Evolutionary conservation across 169 alveolate species (phyloP).

Genomic region (Eimeria falciformis): DNA sequence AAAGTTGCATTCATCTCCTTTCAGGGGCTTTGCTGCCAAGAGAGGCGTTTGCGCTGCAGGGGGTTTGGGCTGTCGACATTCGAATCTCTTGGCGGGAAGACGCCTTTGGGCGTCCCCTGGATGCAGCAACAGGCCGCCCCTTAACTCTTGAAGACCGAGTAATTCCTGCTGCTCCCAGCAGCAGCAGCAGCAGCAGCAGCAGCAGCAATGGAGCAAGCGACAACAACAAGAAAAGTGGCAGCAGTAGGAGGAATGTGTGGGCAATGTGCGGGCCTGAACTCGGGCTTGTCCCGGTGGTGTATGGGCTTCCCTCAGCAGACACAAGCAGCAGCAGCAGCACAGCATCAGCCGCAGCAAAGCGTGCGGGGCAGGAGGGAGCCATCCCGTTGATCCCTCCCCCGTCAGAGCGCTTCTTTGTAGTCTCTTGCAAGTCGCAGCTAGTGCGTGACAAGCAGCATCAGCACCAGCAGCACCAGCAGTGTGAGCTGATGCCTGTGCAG

Average conservation of each 20-base stretch:
- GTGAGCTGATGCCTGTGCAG: constrained; percentile 37
- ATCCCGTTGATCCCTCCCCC: constrained; percentile 26
- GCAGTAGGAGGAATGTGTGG: not conserved
- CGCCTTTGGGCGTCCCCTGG: constrained; percentile 30
- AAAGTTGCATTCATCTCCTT: constrained; percentile 30
- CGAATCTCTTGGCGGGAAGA: constrained; percentile 57
- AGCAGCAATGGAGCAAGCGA: not conserved
- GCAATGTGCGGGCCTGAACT: constrained; percentile 32
- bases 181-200: constrained; percentile 18
- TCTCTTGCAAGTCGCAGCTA: constrained; percentile 42
- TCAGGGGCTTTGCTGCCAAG: constrained; percentile 67
- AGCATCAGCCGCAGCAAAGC: not conserved
- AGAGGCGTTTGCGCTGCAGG: constrained; percentile 36
- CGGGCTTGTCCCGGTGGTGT: constrained; percentile 42
- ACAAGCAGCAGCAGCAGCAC: constrained; percentile 3
- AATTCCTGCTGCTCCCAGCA: not conserved
- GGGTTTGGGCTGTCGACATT: constrained; percentile 54
- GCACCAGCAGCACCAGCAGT: constrained; percentile 11
- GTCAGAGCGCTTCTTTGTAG: constrained; percentile 31
- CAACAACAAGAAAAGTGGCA: not conserved
- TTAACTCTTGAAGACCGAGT: not conserved
- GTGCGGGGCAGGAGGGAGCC: constrained; percentile 21
- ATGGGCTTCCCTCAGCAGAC: constrained; percentile 16
- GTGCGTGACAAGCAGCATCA: not conserved
- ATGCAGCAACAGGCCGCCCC: not conserved